These are phyloP conservation scores for Kluyveromyces siamensis DNA, from an alignment of 805 yeast genomes.

Conservation along the genomic window DNA sequence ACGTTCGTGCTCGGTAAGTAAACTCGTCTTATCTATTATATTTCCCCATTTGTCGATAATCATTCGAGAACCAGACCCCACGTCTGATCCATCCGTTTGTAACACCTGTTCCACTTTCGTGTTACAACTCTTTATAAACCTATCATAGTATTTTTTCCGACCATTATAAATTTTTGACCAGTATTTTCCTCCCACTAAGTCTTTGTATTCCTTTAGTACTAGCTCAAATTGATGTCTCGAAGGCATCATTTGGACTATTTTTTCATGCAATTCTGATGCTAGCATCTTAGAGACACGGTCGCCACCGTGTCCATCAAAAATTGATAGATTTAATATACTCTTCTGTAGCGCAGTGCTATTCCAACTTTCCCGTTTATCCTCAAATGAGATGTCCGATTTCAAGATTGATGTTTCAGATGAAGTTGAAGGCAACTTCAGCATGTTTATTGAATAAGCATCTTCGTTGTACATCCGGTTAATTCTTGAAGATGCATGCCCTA, in stretches of 20 bases:
- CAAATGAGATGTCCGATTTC: conserved; percentile 8
- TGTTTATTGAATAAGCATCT: conserved; percentile 64
- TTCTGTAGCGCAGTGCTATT: conserved; percentile 6
- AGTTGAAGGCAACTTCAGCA: conserved; percentile 39
- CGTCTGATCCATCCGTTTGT: conserved; percentile 9
- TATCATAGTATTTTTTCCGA: conserved; percentile 28
- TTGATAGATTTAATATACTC: conserved; percentile 55
- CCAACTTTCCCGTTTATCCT: conserved; percentile 14
- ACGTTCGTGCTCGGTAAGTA: conserved; percentile 26
- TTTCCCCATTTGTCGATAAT: conserved; percentile 30
- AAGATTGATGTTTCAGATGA: conserved; percentile 18
- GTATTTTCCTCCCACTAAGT: conserved; percentile 64
- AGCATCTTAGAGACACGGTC: conserved; percentile 60
- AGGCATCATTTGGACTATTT: conserved; percentile 37
- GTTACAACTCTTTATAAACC: conserved; percentile 26
- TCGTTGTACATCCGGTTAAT: conserved; percentile 74
- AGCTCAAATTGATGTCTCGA: conserved; percentile 30
- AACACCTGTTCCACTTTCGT: conserved; percentile 28
- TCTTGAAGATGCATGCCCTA: conserved; percentile 74
- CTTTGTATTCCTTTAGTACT: conserved; percentile 45
- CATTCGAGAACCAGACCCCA: conserved; percentile 24
- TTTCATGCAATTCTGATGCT: conserved; percentile 40
- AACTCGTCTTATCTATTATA: conserved; percentile 26
- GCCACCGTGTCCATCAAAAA: conserved; percentile 97
- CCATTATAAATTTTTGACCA: conserved; percentile 71